Conservation (phyloP, 495 filamentous ascomycete genomes). For the Parmelia sp. region DNA sequence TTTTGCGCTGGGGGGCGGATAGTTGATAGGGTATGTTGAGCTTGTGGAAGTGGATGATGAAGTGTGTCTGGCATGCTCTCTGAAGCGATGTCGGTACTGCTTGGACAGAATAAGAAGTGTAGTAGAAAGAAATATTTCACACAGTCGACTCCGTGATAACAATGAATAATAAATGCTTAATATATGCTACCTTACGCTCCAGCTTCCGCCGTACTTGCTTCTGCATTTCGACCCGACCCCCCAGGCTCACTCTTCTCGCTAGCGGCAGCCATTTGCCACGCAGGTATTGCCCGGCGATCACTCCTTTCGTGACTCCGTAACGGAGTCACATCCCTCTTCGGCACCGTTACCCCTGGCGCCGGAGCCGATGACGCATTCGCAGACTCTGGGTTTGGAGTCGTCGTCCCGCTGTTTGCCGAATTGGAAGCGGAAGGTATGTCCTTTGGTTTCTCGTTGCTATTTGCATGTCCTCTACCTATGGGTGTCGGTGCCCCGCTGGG, state of each 20-base stretch:
- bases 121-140: not conserved
- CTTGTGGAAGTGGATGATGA: too few relatives aligned
- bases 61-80: too few relatives aligned
- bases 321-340: conserved; percentile 34
- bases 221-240: not conserved
- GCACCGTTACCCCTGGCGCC: conserved; percentile 32
- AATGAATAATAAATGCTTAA: not conserved
- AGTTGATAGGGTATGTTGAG: too few relatives aligned
- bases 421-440: not conserved
- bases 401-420: conserved; percentile 2
- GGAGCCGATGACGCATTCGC: conserved; percentile 31
- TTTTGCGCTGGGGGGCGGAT: too few relatives aligned
- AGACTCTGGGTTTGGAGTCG: conserved; percentile 34
- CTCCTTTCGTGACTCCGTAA: conserved; percentile 38
- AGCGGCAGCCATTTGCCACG: conserved; percentile 80
- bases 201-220: conserved; percentile 4
- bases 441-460: conserved; percentile 24
- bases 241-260: conserved; percentile 41
- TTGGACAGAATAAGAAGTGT: not conserved
- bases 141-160: not conserved
- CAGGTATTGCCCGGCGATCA: conserved; percentile 62
- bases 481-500: conserved; percentile 30
- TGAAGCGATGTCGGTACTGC: too few relatives aligned
- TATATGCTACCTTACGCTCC: not conserved
- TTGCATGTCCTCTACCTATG: conserved; percentile 27